Evolutionary conservation across 805 yeast genomes (phyloP), one percentile per base, ranked within the genome.

Genomic region (Maudiozyma barnettii): DNA sequence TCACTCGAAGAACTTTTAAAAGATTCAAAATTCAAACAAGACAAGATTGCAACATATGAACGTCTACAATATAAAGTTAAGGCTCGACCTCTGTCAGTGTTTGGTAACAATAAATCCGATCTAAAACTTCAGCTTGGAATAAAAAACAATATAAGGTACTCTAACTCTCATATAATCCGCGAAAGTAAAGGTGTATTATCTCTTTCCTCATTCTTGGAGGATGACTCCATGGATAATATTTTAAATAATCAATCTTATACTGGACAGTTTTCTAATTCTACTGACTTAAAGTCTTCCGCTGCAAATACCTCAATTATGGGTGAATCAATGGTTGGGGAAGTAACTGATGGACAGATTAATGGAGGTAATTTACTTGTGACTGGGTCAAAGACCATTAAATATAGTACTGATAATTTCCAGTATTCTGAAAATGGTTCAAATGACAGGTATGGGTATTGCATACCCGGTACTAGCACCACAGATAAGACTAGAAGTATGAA

Each of bases 1-100:
- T 79, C 78, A 31, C 58, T 81, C 44, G 80, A 82, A 57, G 69
- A 78, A 36, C 76, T 76, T 49, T 50, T 65, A 54, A 49, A 63
- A 45, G 40, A 55, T 45, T 50, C 55, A 44, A 50, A 54, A 39
- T 56, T 53, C 41, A 52, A 46, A 39, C 37, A 50, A 13, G 63
- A 61, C 5, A 55, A 50, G 37, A 41, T 45, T 4, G 21, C 51
- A 5, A 50, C 59, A 2, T 64, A 58, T 47, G 49, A 51, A 37
- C 49, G 46, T 19, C 47, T 41, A 19, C 45, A 44, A 38, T 51
- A 41, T 13, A 31, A 16, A 10, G 45, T 49, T 9, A 58, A 54
- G 14, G 20, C 39, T 29, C 43, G 43, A 29, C 31, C 51, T 29
- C 30, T 48, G 16, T 46, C 58, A 7, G 49, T 58, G 5, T 59